Evolutionary conservation across 345 rosid genomes (phyloP), one percentile per base, ranked within the genome.

Genomic region (Boechera divaricarpa): DNA sequence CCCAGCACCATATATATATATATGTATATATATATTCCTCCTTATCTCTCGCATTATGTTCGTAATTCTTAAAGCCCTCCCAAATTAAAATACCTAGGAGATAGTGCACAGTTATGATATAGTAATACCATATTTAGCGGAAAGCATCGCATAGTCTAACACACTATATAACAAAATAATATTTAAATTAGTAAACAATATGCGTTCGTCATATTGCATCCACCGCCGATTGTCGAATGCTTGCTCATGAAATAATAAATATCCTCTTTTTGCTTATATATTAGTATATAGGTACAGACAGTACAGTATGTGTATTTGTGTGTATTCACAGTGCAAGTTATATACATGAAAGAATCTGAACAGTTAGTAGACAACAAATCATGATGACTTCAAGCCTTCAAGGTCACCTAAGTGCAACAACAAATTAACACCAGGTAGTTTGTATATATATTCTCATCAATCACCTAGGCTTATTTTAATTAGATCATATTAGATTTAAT

Each of bases 161-260:
- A 16, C 10, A 32, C 58, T 31, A 39, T 21, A 38, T 24, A 24
- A 26, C 21, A 56, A 1, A 9, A 38, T 10, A 26, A 0, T 28
- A 21, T 4, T 33, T 0, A 44, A 13, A 26, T 1, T 4, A 36
- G 15, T 54, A 8, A 69, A 42, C 63, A 28, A 29, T 42, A 44
- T 70, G 45, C 18, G 31, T 65, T 41, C 47, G 18, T 57, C 65
- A 32, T 58, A 18, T 3, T 70, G 67, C 67, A 24, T 48, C 67
- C 59, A 71, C 68, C 26, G 67, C 47, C 49, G 28, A 35, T 71
- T 58, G 57, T 70, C 56, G 66, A 70, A 58, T 42, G 55, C 65
- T 58, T 45, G 44, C 44, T 57, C 45, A 32, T 32, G 55, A 18
- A 44, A 57, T 44, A 59, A 42, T 70, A 10, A 39, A 49, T 45